Base-by-base conservation (phyloP, 78 protist genomes). In the Pelomyxa schiedti region DNA sequence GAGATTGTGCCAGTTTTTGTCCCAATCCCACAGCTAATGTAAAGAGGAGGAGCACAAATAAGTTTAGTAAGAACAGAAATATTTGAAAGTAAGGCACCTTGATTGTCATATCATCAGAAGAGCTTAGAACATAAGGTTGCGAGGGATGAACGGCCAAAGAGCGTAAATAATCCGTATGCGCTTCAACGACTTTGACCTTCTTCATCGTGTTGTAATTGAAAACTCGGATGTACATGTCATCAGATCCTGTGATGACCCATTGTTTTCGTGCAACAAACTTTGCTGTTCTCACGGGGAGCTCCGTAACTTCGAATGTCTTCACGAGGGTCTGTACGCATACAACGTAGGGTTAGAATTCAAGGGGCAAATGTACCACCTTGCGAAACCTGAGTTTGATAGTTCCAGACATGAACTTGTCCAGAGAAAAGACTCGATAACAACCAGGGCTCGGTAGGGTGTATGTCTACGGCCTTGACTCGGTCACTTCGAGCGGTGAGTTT, bases 371-470 rank as follows among this genome's bases (percentile, higher is more conserved):
- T n/a, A n/a, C n/a, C n/a, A n/a, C n/a, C n/a, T n/a, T n/a, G n/a
- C n/a, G n/a, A 7, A 53, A 81, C 80, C 82, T 91, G 93, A 26
- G 91, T 94, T 38, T 80, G 86, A 70, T 83, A 92, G 89, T 96
- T 95, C 96, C 97, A 95, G 67, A 98, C 41, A 68, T 69, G 75
- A 16, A 97, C 90, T 4, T 92, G 53, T 1, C 99, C 99, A 63
- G 79, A 86, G 92, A 91, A 98, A 52, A 97, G 64, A 38, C 89
- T 16, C 66, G 84, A 72, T 3, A 98, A 79, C 29, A 98, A 64
- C 95, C 95, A 90, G 9, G 99, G 99, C 74, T 96, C 97, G 1
- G 82, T 85, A 40, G 97, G 98, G 68, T 98, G 99, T 37, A 97
- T 5, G 65, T 98, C 99, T 9, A 96, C 97, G 1, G 80, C 28